Conservation (phyloP, 345 rosid genomes). For the Moringa oleifera region DNA sequence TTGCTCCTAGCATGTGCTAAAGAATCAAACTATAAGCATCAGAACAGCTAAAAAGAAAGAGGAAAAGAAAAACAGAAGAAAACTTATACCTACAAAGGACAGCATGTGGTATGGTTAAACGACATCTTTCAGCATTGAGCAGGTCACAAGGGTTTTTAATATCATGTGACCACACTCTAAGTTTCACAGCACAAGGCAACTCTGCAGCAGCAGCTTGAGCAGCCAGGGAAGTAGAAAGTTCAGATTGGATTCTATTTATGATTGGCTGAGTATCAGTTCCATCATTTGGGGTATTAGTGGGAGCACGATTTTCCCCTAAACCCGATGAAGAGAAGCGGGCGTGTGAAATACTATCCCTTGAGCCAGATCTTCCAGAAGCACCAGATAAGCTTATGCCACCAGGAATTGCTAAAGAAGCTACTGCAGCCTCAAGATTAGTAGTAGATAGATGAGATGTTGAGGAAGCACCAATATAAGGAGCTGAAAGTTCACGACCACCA, state of each 20-base stretch:
- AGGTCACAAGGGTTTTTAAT: slow-evolving; percentile 58
- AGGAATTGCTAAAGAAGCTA: slow-evolving; percentile 44
- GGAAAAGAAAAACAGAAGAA: not conserved
- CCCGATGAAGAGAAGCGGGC: slow-evolving; percentile 41
- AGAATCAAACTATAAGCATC: not conserved
- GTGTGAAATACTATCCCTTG: slow-evolving; percentile 30
- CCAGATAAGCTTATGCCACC: slow-evolving; percentile 44
- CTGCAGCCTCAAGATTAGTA: slow-evolving; percentile 44
- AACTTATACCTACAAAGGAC: slow-evolving; percentile 83
- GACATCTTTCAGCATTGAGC: slow-evolving; percentile 60
- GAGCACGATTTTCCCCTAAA: slow-evolving; percentile 32
- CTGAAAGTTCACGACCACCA: slow-evolving; percentile 29
- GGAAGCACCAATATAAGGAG: slow-evolving; percentile 30
- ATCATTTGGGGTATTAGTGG: slow-evolving; percentile 28
- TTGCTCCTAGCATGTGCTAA: not conserved
- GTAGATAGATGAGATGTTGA: slow-evolving; percentile 29
- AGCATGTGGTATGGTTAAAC: slow-evolving; percentile 77
- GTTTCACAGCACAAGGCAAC: slow-evolving; percentile 91
- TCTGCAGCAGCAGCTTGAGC: slow-evolving; percentile 77
- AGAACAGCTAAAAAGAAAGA: not conserved
- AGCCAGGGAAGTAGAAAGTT: slow-evolving; percentile 77
- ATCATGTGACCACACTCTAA: slow-evolving; percentile 86
- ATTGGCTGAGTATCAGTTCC: slow-evolving; percentile 44
- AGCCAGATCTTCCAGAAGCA: slow-evolving; percentile 41
- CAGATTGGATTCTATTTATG: slow-evolving; percentile 60